Conservation (phyloP, 2,329 filamentous ascomycete species). For the Pseudonectria foliicola region DNA sequence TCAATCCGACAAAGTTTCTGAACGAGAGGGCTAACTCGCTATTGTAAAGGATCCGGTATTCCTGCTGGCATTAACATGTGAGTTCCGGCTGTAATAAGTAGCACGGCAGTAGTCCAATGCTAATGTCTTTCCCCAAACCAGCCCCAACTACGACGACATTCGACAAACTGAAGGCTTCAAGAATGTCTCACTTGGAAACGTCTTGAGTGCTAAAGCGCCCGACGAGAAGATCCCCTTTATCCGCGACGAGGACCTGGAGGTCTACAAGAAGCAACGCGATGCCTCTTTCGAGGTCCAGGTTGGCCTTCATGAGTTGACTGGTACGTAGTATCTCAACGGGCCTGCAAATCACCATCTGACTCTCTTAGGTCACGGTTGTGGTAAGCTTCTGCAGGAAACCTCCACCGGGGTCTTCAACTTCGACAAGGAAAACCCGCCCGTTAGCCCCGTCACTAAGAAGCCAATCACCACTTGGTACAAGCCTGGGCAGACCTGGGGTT, state of each 20-base stretch:
- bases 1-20: not conserved
- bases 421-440: conserved; percentile 70
- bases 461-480: conserved; percentile 83
- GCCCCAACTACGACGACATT: conserved; percentile 67
- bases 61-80: conserved; percentile 61
- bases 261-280: conserved; percentile 80
- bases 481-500: conserved; percentile 90
- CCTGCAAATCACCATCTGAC: conserved; percentile 12
- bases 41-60: conserved; percentile 47
- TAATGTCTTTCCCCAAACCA: conserved; percentile 12
- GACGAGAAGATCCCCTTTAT: conserved; percentile 93
- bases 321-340: conserved; percentile 19
- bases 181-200: conserved; percentile 89
- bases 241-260: conserved; percentile 62
- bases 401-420: conserved; percentile 80
- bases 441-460: conserved; percentile 71
- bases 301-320: conserved; percentile 79
- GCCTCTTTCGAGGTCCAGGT: conserved; percentile 92
- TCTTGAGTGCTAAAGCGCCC: conserved; percentile 82
- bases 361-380: conserved; percentile 69
- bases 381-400: conserved; percentile 89
- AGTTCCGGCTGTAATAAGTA: conserved; percentile 4
- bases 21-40: conserved; percentile 24
- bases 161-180: conserved; percentile 83
- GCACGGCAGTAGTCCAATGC: not conserved